A percentile compares a stretch with the other conserved stretches of the same genome.
Evolutionary conservation across 2,329 filamentous ascomycete genomes (phyloP).

Genomic region (Fusarium sp.): DNA sequence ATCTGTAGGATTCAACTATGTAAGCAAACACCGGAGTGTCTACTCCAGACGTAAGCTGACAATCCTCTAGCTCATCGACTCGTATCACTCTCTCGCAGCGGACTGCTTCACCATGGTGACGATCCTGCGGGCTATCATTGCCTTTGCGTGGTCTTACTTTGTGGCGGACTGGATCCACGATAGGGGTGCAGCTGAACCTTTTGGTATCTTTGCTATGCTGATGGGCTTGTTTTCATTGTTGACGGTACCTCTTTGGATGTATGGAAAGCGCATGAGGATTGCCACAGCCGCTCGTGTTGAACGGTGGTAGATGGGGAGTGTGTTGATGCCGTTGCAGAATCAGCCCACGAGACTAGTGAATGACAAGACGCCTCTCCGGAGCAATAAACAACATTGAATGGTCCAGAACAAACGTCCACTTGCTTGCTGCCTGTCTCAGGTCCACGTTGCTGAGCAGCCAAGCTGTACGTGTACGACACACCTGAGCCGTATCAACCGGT

Average conservation of each 20-base stretch:
- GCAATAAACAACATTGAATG: not conserved
- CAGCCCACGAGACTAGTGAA: not conserved
- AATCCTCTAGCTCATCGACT: constrained; percentile 58
- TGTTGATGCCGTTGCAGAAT: not conserved
- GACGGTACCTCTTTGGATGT: constrained; percentile 50
- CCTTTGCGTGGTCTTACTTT: constrained; percentile 68
- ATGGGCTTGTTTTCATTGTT: constrained; percentile 53
- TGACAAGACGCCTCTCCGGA: not conserved
- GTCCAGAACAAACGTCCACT: not conserved
- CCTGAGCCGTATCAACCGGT: not conserved
- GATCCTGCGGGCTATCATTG: constrained; percentile 60
- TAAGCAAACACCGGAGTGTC: constrained; percentile 34
- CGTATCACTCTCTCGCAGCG: constrained; percentile 58
- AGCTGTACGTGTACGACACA: not conserved
- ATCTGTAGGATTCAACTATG: constrained; percentile 54
- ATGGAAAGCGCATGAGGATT: constrained; percentile 53
- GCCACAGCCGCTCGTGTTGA: constrained; percentile 40
- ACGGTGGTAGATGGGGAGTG: not conserved
- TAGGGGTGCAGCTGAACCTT: constrained; percentile 59
- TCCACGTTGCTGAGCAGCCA: not conserved
- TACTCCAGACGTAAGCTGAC: not conserved
- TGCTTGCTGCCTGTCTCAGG: not conserved
- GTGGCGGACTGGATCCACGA: constrained; percentile 59
- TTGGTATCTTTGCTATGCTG: constrained; percentile 54
- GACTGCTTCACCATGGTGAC: constrained; percentile 68